These are phyloP conservation scores for Cetradonia linearis DNA, from an alignment of 495 filamentous ascomycete genomes.

Conservation along the genomic window DNA sequence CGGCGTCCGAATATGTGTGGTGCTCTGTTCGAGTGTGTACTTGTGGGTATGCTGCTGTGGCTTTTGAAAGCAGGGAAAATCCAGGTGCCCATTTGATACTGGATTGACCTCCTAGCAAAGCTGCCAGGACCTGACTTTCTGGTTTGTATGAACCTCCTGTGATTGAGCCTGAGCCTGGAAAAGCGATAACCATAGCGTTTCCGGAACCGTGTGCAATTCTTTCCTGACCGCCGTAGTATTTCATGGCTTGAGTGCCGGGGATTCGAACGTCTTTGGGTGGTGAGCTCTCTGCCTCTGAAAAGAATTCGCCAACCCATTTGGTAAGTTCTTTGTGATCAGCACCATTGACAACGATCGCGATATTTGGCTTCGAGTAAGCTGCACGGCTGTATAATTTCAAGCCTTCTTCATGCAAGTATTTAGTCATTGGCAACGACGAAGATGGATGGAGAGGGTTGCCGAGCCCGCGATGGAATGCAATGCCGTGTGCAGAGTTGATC, in stretches of 20 bases:
- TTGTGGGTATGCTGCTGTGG: constrained; percentile 52
- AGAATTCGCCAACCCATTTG: constrained; percentile 93
- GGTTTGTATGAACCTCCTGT: constrained; percentile 64
- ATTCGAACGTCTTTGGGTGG: constrained; percentile 35
- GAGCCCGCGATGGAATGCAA: constrained; percentile 92
- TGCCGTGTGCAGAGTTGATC: constrained; percentile 70
- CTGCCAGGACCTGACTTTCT: constrained; percentile 77
- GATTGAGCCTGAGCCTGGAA: constrained; percentile 76
- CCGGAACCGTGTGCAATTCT: constrained; percentile 64
- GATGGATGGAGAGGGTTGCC: constrained; percentile 64
- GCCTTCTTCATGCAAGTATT: constrained; percentile 63
- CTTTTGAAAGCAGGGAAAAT: constrained; percentile 79
- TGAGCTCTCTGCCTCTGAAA: constrained; percentile 44
- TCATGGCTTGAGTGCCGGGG: constrained; percentile 44
- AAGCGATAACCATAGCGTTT: constrained; percentile 76
- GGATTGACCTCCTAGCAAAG: constrained; percentile 81
- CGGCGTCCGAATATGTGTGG: constrained; percentile 85
- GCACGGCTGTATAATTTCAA: constrained; percentile 61
- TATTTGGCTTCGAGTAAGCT: constrained; percentile 79
- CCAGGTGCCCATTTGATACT: constrained; percentile 93
- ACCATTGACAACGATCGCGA: constrained; percentile 84
- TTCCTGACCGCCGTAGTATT: constrained; percentile 93
- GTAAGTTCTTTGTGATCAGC: constrained; percentile 61
- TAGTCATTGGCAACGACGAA: constrained; percentile 54
- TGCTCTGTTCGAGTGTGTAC: constrained; percentile 61